Evolutionary conservation across 345 rosid genomes (phyloP).

Genomic region (Lumnitzera littorea): DNA sequence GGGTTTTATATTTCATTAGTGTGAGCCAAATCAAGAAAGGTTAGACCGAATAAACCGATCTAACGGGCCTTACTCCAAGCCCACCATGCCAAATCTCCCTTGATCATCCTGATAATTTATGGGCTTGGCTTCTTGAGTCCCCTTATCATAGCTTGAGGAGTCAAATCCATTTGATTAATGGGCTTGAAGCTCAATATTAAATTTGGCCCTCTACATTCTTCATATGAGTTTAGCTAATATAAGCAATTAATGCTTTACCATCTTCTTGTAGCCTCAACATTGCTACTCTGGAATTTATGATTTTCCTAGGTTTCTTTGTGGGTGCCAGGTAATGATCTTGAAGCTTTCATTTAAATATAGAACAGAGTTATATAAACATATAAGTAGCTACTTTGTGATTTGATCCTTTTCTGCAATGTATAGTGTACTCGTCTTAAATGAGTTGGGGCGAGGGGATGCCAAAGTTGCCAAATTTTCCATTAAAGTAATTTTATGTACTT

Average conservation of each 20-base stretch:
- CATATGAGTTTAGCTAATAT: background rate
- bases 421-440: conserved; percentile 46
- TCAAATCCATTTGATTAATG: too few species aligned
- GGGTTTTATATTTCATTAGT: too few species aligned
- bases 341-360: too few species aligned
- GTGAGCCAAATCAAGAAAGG: too few species aligned
- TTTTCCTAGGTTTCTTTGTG: conserved; percentile 29
- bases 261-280: conserved; percentile 29
- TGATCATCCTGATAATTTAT: too few species aligned
- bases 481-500: conserved; percentile 17
- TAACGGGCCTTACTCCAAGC: too few species aligned
- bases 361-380: background rate
- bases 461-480: conserved; percentile 31
- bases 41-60: too few species aligned
- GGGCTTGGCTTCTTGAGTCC: too few species aligned
- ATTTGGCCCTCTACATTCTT: too few species aligned
- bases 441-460: conserved; percentile 34
- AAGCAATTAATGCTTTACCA: background rate
- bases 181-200: too few species aligned
- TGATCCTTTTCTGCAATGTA: background rate
- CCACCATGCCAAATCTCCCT: too few species aligned
- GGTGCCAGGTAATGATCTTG: conserved; percentile 3
- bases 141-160: too few species aligned
- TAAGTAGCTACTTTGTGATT: background rate
- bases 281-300: conserved; percentile 20